A percentile compares a stretch with the other conserved stretches of the same genome.
These are phyloP conservation scores for Ceratocystis variospora DNA, from an alignment of 2,329 filamentous ascomycete genomes.

Conservation along the genomic window DNA sequence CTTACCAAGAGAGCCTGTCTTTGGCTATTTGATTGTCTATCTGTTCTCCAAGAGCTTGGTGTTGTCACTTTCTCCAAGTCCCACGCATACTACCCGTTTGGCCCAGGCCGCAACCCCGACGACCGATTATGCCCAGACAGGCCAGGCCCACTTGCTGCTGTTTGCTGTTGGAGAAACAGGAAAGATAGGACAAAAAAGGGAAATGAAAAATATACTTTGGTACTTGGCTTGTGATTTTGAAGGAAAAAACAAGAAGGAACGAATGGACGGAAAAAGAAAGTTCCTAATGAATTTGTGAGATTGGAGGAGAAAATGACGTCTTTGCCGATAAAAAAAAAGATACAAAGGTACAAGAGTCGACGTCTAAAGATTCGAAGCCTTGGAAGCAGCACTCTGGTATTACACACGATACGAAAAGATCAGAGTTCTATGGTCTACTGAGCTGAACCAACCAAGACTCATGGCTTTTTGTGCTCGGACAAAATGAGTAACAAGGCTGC, in stretches of 20 bases:
- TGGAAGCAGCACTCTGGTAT: not conserved
- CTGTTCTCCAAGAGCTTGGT: not conserved
- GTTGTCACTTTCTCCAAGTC: not conserved
- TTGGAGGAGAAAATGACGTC: not conserved
- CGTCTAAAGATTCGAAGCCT: not conserved
- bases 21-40: too few species aligned
- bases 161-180: not conserved
- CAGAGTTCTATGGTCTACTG: not conserved
- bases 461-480: too few species aligned
- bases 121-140: not conserved
- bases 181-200: not conserved
- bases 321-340: not conserved
- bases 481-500: too few species aligned
- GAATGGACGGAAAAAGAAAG: not conserved
- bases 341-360: not conserved
- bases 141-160: not conserved
- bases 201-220: not conserved
- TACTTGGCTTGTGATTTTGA: slow-evolving; percentile 1
- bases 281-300: not conserved
- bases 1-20: too few species aligned
- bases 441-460: not conserved
- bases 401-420: not conserved
- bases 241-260: not conserved
- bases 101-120: not conserved
- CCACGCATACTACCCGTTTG: not conserved